These are phyloP conservation scores for Daldinia grandis DNA, from an alignment of 495 filamentous ascomycete genomes.

Conservation along the genomic window DNA sequence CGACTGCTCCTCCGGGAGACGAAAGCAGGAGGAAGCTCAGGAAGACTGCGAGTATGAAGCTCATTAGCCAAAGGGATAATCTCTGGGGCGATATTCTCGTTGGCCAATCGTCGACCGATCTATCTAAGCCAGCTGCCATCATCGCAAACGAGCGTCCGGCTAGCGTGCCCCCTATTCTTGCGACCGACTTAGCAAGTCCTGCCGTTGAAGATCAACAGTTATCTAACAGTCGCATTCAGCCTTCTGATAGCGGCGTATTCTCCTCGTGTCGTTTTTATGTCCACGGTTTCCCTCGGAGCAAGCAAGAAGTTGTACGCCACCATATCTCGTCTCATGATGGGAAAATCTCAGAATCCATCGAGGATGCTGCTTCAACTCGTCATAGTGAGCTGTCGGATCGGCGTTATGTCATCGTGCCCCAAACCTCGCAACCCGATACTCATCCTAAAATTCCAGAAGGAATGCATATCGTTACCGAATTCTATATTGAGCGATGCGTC, in stretches of 20 bases:
- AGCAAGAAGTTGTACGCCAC: slow-evolving; percentile 54
- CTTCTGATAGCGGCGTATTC: slow-evolving; percentile 55
- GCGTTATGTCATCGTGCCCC: slow-evolving; percentile 63
- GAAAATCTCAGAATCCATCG: slow-evolving; percentile 52
- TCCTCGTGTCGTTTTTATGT: slow-evolving; percentile 67
- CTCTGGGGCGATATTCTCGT: slow-evolving; percentile 90
- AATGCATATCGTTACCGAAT: slow-evolving; percentile 76
- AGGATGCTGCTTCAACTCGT: slow-evolving; percentile 50
- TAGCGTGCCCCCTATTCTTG: slow-evolving; percentile 18
- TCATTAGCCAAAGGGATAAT: slow-evolving; percentile 78
- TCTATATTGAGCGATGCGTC: slow-evolving; percentile 91
- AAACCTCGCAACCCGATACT: slow-evolving; percentile 50
- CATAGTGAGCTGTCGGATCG: slow-evolving; percentile 34
- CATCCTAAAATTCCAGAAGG: slow-evolving; percentile 51
- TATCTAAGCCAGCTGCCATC: slow-evolving; percentile 14
- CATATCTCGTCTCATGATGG: slow-evolving; percentile 58
- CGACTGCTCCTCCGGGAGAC: slow-evolving; percentile 39
- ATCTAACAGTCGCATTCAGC: slow-evolving; percentile 9
- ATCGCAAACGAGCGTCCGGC: slow-evolving; percentile 1
- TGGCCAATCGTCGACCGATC: slow-evolving; percentile 40
- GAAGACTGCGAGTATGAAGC: slow-evolving; percentile 78
- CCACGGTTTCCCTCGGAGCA: slow-evolving; percentile 64
- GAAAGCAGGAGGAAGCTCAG: slow-evolving; percentile 75
- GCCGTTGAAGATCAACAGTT: slow-evolving; percentile 19
- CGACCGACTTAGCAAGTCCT: not conserved